Evolutionary conservation across 805 yeast genomes (phyloP), one percentile per base, ranked within the genome.

Genomic region (Lipomyces spencermartinsiae): DNA sequence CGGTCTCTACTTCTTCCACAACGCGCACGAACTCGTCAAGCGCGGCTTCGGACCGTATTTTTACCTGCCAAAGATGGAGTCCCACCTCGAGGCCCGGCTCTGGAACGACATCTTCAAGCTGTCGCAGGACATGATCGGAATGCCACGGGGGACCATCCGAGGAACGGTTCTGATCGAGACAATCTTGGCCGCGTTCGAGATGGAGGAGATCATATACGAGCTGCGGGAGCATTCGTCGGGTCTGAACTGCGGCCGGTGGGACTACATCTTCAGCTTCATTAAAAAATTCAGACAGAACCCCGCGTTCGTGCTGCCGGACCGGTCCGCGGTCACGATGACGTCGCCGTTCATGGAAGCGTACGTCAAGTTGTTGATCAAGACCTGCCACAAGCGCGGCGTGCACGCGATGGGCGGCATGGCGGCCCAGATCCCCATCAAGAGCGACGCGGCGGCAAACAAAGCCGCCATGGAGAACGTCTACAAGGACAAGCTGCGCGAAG

Each of bases 321-420:
- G 92, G 73, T 82, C 85, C 54, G 90, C 87, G 75, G 90, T 89
- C 65, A 77, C 81, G 49, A 69, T 69, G 72, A 80, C 78, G 74
- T 87, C 87, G 25, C 91, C 90, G 53, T 88, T 88, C 80, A 88
- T 88, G 91, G 80, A 86, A 37, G 80, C 88, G 31, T 88, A 88
- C 76, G 91, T 88, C 71, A 84, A 84, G 73, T 82, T 87, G 71
- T 83, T 88, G 76, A 88, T 89, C 74, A 80, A 87, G 81, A 87
- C 91, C 66, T 86, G 90, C 76, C 92, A 88, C 81, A 82, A 83
- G 79, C 85, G 92, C 74, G 89, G 89, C 71, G 91, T 88, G 57
- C 91, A 88, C 76, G 92, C 92, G 59, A 86, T 88, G 85, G 92
- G 92, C 62, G 92, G 92, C 66, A 88, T 88, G 92, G 91, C 91